These are phyloP conservation scores for Dorcoceras hygrometricum DNA, from an alignment of 257 asterid species.

Conservation along the genomic window DNA sequence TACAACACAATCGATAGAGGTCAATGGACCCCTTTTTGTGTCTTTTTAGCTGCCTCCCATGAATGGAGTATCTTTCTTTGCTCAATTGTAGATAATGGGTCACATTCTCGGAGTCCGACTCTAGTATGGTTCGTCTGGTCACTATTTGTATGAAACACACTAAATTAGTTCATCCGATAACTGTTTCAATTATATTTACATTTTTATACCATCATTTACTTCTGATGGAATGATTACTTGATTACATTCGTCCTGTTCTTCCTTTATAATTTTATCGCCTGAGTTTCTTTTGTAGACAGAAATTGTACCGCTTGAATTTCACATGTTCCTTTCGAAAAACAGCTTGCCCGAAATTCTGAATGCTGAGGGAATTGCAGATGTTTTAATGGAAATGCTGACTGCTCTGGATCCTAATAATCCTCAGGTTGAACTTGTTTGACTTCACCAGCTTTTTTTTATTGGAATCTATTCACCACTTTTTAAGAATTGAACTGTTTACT, in stretches of 20 bases:
- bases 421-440: conserved; percentile 46
- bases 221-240: conserved; percentile 3
- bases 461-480: no score
- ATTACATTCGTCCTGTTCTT: no score
- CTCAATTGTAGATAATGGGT: not conserved
- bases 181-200: not conserved
- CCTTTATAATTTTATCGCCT: not conserved
- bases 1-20: not conserved
- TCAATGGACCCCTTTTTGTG: not conserved
- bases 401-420: conserved; percentile 75
- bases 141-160: no score
- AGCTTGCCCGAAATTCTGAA: conserved; percentile 82
- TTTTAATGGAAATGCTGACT: conserved; percentile 78
- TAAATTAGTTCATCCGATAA: not conserved
- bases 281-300: not conserved
- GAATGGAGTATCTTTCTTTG: not conserved
- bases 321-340: conserved; percentile 19
- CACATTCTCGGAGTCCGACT: not conserved
- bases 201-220: conserved; percentile 14
- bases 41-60: not conserved
- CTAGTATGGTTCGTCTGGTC: no score
- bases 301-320: conserved; percentile 21
- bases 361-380: conserved; percentile 80
- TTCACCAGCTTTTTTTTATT: conserved; percentile 1
- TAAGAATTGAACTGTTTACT: not conserved